Conservation (phyloP, 805 yeast genomes). For the Spathaspora arborariae region DNA sequence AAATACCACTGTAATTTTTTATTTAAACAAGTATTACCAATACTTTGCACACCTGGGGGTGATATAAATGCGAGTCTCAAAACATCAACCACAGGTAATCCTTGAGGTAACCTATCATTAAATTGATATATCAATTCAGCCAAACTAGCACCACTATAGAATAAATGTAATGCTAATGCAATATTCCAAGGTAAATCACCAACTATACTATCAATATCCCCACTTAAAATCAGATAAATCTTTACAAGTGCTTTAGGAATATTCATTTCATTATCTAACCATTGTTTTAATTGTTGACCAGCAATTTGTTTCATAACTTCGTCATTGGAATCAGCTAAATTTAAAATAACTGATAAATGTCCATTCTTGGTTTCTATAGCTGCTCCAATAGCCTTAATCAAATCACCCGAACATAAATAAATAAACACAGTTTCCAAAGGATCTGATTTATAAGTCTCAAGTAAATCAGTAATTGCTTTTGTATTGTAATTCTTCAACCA, state of each 20-base stretch:
- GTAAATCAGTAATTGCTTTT: slow-evolving; percentile 26
- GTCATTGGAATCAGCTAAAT: slow-evolving; percentile 71
- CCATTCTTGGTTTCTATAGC: slow-evolving; percentile 62
- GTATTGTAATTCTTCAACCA: slow-evolving; percentile 55
- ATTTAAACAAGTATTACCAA: slow-evolving; percentile 20
- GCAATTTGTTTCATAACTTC: slow-evolving; percentile 55
- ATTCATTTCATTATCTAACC: slow-evolving; percentile 47
- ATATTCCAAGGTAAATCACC: slow-evolving; percentile 63
- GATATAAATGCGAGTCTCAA: slow-evolving; percentile 13
- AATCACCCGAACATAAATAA: slow-evolving; percentile 49
- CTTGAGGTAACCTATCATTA: slow-evolving; percentile 9
- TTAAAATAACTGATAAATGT: slow-evolving; percentile 67
- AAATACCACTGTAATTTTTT: slow-evolving; percentile 50
- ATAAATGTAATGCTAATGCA: slow-evolving; percentile 54
- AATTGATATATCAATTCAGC: slow-evolving; percentile 9
- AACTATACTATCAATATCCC: slow-evolving; percentile 38
- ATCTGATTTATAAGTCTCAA: slow-evolving; percentile 24
- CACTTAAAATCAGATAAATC: slow-evolving; percentile 63
- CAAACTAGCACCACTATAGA: slow-evolving; percentile 49
- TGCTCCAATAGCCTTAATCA: slow-evolving; percentile 55
- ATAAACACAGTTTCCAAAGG: slow-evolving; percentile 50
- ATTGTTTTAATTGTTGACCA: slow-evolving; percentile 54
- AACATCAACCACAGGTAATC: slow-evolving; percentile 14
- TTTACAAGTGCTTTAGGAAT: slow-evolving; percentile 56
- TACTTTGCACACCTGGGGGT: neutral